Evolutionary conservation across 1,284 basidiomycete genomes (phyloP).

Genomic region (Bjerkandera adusta): DNA sequence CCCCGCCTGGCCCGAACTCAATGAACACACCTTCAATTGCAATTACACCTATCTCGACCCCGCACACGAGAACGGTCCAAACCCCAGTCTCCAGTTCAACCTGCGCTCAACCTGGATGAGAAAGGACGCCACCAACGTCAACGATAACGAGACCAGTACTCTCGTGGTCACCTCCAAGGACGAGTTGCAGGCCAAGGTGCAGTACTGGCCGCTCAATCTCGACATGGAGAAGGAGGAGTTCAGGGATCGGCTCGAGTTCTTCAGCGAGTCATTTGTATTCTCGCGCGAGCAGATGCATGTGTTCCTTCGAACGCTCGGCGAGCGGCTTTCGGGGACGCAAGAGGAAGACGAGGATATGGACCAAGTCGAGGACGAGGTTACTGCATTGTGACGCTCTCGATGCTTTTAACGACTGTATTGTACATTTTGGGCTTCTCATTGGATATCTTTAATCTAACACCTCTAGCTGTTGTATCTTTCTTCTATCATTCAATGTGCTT

Average conservation of each 20-base stretch:
- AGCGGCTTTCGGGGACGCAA: slow-evolving; percentile 35
- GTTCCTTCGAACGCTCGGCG: slow-evolving; percentile 58
- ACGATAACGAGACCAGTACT: slow-evolving; percentile 1
- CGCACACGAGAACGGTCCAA: not conserved
- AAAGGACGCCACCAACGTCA: not conserved
- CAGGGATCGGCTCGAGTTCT: slow-evolving; percentile 55
- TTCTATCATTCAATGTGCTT: slow-evolving; percentile 10
- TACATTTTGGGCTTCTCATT: not conserved
- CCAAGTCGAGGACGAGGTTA: slow-evolving; percentile 25
- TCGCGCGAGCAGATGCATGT: slow-evolving; percentile 58
- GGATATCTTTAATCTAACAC: too few relatives aligned
- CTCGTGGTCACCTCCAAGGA: slow-evolving; percentile 23
- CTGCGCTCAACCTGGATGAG: slow-evolving; percentile 7
- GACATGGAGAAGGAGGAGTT: slow-evolving; percentile 57
- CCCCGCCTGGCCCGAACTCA: slow-evolving; percentile 23
- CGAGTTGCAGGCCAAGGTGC: slow-evolving; percentile 46
- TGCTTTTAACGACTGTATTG: not conserved
- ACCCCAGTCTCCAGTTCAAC: slow-evolving; percentile 13
- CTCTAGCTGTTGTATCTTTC: slow-evolving; percentile 8
- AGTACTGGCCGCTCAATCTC: slow-evolving; percentile 62
- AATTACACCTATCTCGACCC: slow-evolving; percentile 27
- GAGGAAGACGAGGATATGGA: slow-evolving; percentile 32
- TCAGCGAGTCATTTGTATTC: slow-evolving; percentile 65
- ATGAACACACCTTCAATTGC: slow-evolving; percentile 31
- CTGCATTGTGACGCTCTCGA: slow-evolving; percentile 12